Evolutionary conservation across 2,329 filamentous ascomycete species (phyloP).

Genomic region (Clonostachys solani): DNA sequence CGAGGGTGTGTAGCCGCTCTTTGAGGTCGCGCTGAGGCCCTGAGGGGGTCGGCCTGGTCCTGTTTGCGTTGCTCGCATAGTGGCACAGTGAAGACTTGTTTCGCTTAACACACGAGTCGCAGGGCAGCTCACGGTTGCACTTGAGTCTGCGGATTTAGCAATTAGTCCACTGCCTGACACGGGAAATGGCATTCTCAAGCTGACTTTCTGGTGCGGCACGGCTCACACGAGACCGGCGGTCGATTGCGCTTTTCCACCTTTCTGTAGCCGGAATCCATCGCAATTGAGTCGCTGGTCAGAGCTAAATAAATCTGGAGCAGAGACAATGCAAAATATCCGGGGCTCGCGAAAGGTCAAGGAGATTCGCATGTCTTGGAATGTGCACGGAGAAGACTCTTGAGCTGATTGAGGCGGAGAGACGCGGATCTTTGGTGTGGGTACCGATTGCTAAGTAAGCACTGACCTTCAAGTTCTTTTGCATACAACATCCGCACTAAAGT

Average conservation of each 20-base stretch:
- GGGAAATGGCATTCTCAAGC: background rate
- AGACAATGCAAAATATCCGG: too few relatives aligned
- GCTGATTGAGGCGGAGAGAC: too few relatives aligned
- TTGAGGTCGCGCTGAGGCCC: background rate
- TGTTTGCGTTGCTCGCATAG: conserved; percentile 6
- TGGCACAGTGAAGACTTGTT: conserved; percentile 3
- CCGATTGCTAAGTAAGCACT: too few relatives aligned
- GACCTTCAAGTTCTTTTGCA: too few relatives aligned
- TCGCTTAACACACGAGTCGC: conserved; percentile 3
- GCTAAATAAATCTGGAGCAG: too few relatives aligned
- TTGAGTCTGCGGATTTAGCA: conserved; percentile 38
- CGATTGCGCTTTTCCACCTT: conserved; percentile 24
- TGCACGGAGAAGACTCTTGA: too few relatives aligned
- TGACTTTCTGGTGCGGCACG: conserved; percentile 24
- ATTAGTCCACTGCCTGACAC: background rate
- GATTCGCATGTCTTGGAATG: too few relatives aligned
- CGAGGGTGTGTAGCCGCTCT: conserved; percentile 12
- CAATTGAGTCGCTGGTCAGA: too few relatives aligned
- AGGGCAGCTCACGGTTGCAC: conserved; percentile 39
- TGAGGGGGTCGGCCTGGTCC: background rate
- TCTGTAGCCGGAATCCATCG: conserved; percentile 3
- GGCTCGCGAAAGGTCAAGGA: too few relatives aligned
- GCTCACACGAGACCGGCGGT: conserved; percentile 25
- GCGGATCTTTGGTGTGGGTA: too few relatives aligned
- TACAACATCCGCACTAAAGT: too few relatives aligned